These are phyloP conservation scores for Aspergillus egyptiacus DNA, from an alignment of 495 filamentous ascomycete species.

Conservation along the genomic window DNA sequence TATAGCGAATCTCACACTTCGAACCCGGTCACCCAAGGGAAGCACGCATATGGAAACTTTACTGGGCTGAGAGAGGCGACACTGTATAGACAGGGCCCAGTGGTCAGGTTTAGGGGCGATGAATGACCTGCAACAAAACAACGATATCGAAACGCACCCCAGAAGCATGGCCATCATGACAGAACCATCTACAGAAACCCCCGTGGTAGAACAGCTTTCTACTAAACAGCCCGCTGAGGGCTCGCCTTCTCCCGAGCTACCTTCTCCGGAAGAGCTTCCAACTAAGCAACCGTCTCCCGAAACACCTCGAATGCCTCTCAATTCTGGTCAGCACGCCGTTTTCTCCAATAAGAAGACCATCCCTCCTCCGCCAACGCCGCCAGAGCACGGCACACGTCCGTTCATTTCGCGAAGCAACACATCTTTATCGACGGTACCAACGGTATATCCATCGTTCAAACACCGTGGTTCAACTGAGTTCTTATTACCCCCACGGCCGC, in stretches of 20 bases:
- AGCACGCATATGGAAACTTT: background rate
- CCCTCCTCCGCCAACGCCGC: conserved; percentile 19
- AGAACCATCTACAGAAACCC: background rate
- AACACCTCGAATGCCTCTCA: conserved; percentile 49
- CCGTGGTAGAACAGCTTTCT: too few relatives aligned
- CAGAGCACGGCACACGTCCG: conserved; percentile 15
- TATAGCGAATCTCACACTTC: too few relatives aligned
- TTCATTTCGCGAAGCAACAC: conserved; percentile 12
- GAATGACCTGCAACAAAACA: too few relatives aligned
- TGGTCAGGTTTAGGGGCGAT: too few relatives aligned
- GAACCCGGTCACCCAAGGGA: background rate
- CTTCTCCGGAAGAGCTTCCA: too few relatives aligned
- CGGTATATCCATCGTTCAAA: conserved; percentile 18
- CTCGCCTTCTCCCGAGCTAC: background rate
- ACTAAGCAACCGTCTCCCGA: background rate
- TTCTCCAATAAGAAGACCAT: conserved; percentile 25
- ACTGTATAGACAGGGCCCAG: background rate
- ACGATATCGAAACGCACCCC: background rate
- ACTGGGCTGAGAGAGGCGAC: background rate
- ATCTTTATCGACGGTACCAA: conserved; percentile 17
- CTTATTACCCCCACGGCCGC: conserved; percentile 51
- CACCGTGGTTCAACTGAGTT: conserved; percentile 52
- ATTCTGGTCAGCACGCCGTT: conserved; percentile 51
- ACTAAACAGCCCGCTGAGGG: too few relatives aligned
- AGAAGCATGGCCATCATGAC: conserved; percentile 9